These are phyloP conservation scores for Pleoardoris graminearum DNA, from an alignment of 2,329 filamentous ascomycete genomes.

Conservation along the genomic window DNA sequence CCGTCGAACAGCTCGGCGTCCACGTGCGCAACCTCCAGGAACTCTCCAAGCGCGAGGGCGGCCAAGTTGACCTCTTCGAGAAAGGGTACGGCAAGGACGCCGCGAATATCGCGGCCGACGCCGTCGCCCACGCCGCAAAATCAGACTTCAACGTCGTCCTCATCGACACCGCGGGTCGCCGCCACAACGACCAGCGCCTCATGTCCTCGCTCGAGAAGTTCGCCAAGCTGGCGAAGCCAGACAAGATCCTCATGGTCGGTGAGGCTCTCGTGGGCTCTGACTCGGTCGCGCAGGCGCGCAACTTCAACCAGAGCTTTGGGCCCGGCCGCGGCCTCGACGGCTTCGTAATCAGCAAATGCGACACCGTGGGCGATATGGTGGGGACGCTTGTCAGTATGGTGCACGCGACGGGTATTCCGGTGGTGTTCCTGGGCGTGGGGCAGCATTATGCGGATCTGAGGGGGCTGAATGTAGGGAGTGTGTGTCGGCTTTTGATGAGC, in stretches of 20 bases:
- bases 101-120: conserved; percentile 91
- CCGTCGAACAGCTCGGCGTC: conserved; percentile 94
- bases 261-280: conserved; percentile 94
- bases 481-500: conserved; percentile 63
- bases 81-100: conserved; percentile 98
- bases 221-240: conserved; percentile 90
- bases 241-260: conserved; percentile 98
- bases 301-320: conserved; percentile 94
- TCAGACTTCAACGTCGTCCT: conserved; percentile 88
- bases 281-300: conserved; percentile 90
- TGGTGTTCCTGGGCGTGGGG: conserved; percentile 82
- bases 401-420: conserved; percentile 93
- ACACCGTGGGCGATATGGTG: conserved; percentile 99
- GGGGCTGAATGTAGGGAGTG: conserved; percentile 66
- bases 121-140: conserved; percentile 76
- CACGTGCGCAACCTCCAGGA: conserved; percentile 94
- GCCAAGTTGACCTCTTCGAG: conserved; percentile 85
- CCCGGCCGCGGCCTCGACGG: conserved; percentile 80
- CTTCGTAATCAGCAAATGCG: conserved; percentile 98
- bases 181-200: conserved; percentile 92
- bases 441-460: conserved; percentile 70
- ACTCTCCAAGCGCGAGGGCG: conserved; percentile 78
- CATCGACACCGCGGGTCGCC: conserved; percentile 91
- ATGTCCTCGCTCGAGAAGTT: conserved; percentile 99
- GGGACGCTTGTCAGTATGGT: conserved; percentile 95